Percentiles rank a stretch among this genome's conserved stretches.
Conservation (phyloP, 164 flowering plant genomes). For the Nymphaea thermarum region DNA sequence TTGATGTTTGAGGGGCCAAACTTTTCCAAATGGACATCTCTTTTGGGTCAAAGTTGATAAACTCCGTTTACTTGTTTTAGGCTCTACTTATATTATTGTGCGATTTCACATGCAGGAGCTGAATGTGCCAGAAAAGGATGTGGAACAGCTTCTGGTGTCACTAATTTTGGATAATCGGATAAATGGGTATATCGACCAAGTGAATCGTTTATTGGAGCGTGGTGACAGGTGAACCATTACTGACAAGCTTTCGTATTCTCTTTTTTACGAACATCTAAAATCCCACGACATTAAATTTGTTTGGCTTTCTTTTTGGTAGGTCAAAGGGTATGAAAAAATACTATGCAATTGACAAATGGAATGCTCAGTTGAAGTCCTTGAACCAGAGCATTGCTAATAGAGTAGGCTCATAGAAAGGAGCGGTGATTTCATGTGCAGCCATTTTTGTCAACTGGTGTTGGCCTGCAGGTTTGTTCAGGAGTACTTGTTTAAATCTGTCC, state of each 20-base stretch:
- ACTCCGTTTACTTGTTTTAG: too few relatives aligned
- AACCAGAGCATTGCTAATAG: conserved; percentile 65
- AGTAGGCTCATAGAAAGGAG: conserved; percentile 26
- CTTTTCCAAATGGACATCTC: too few relatives aligned
- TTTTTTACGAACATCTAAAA: background rate
- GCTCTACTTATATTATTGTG: too few relatives aligned
- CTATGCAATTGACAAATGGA: conserved; percentile 94
- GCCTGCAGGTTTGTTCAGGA: background rate
- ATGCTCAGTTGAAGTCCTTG: conserved; percentile 77
- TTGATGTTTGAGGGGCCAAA: too few relatives aligned
- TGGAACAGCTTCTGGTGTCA: conserved; percentile 82
- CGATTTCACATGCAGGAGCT: conserved; percentile 50
- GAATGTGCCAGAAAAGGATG: conserved; percentile 94
- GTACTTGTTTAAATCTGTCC: too few relatives aligned
- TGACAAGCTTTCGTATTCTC: background rate
- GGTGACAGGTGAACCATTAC: conserved; percentile 46
- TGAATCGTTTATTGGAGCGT: conserved; percentile 70
- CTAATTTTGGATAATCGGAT: conserved; percentile 83
- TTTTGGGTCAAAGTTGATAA: too few relatives aligned
- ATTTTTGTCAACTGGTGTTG: background rate
- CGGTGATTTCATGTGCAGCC: background rate
- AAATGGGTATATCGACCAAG: conserved; percentile 87
- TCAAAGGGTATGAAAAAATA: conserved; percentile 93
- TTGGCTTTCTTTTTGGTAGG: conserved; percentile 25
- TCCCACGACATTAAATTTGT: background rate